These are phyloP conservation scores for Platanthera guangdongensis DNA, from an alignment of 106 monocot species.

Conservation along the genomic window DNA sequence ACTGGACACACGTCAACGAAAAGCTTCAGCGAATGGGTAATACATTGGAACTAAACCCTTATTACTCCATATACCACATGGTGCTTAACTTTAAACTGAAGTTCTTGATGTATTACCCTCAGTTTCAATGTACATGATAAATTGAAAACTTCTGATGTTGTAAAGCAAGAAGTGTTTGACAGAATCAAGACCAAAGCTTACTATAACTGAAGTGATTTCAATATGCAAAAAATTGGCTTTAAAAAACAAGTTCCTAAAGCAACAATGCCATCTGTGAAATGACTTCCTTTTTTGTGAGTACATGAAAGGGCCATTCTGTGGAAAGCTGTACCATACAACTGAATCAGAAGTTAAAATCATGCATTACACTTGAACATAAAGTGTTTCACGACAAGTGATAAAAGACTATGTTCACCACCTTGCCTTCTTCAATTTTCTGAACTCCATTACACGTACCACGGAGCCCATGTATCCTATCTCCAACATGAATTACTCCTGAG, in stretches of 20 bases:
- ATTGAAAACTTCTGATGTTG: not conserved
- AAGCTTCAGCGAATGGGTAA: not conserved
- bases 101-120: too few relatives aligned
- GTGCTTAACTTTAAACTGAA: too few relatives aligned
- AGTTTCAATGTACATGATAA: not conserved
- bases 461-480: slow-evolving; percentile 81
- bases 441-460: slow-evolving; percentile 52
- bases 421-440: slow-evolving; percentile 91
- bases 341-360: not conserved
- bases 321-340: not conserved
- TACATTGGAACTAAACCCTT: not conserved
- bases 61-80: too few relatives aligned
- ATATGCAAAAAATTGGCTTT: not conserved
- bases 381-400: not conserved
- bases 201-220: not conserved
- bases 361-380: slow-evolving; percentile 8
- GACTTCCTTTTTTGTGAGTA: not conserved
- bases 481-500: slow-evolving; percentile 63
- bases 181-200: not conserved
- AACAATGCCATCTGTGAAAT: not conserved
- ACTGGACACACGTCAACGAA: not conserved
- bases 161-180: not conserved
- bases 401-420: slow-evolving; percentile 38
- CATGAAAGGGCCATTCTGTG: not conserved
- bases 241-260: not conserved